Evolutionary conservation across 495 filamentous ascomycete genomes (phyloP).

Genomic region (Chaetomidium leptoderma): DNA sequence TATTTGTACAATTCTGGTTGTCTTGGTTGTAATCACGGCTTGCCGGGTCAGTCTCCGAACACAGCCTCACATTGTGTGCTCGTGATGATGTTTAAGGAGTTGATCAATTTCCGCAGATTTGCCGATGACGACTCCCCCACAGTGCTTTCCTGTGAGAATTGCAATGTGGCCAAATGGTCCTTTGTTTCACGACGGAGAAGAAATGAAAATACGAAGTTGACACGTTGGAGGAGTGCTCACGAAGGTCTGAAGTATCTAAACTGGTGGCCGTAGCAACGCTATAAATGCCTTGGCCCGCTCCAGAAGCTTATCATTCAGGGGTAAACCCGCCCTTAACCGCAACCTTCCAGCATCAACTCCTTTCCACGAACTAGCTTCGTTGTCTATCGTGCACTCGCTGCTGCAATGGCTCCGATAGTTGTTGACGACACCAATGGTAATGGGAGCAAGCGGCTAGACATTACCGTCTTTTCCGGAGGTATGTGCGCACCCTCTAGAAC

Average conservation of each 20-base stretch:
- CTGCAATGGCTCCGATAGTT: neutral
- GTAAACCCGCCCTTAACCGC: neutral
- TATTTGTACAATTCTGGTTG: too few species aligned
- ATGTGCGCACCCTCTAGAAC: slow-evolving; percentile 7
- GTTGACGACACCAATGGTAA: slow-evolving; percentile 6
- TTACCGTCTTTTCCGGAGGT: slow-evolving; percentile 35
- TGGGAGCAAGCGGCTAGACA: slow-evolving; percentile 19
- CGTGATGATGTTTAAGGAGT: neutral
- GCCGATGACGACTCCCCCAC: neutral
- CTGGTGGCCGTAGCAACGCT: neutral
- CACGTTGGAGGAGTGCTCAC: slow-evolving; percentile 13
- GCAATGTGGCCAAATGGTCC: slow-evolving; percentile 8
- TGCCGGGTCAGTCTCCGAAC: neutral
- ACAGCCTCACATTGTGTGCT: neutral
- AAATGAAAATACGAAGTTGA: slow-evolving; percentile 23
- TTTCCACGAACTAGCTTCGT: neutral
- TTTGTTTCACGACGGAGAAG: neutral
- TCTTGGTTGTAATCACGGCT: too few species aligned
- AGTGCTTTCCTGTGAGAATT: neutral
- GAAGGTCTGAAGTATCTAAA: neutral
- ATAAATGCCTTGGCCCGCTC: slow-evolving; percentile 6
- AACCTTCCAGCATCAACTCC: neutral
- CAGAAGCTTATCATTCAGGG: slow-evolving; percentile 8
- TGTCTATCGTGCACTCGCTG: too few species aligned
- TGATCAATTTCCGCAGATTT: slow-evolving; percentile 1